Base-by-base conservation (phyloP, 176 grass and related monocot species). In the Cenchrus americanus region DNA sequence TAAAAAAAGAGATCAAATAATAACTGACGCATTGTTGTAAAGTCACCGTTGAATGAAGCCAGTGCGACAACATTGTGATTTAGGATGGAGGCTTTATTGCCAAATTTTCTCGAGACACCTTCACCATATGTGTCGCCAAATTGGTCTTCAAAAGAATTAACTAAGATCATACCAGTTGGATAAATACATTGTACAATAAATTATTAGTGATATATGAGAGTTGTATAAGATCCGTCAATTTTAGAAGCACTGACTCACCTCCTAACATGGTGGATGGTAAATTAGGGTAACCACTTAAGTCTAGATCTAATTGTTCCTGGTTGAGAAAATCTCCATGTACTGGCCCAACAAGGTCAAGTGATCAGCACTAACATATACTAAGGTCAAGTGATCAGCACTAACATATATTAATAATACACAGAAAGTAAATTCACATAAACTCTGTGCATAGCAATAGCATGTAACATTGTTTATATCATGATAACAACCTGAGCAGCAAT, bases 1-100 rank as follows among this genome's bases (percentile, higher is more conserved):
- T 58, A 9, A n/a, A 27, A 59, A 42, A 9, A 76, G n/a, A 76
- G n/a, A 41, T 58, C 32, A 58, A 41, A 19, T 18, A 58, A 52
- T 59, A 40, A 76, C 59, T 27, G 41, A 2, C 51, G n/a, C 30
- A 57, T n/a, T 37, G 22, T 1, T 76, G 73, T 75, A 76, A 13
- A 41, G 2, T 59, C 10, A 76, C 53, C 52, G 59, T 14, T 14
- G 53, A 58, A 76, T 59, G 73, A 76, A 59, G 73, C 73, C 57
- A 76, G 73, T 3, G 53, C 54, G 18, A 58, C 73, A 41, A 40
- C 32, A 42, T 57, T 42, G 13, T 7, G n/a, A 54, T 11, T 5
- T 59, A 76, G n/a, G 32, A 3, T 76, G 3, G 17, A 7, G 8
- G 73, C 32, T 41, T 10, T 14, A 42, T 59, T 6, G 21, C 53